Conservation (phyloP, 208 protist genomes). For the Trypanosoma brucei region DNA sequence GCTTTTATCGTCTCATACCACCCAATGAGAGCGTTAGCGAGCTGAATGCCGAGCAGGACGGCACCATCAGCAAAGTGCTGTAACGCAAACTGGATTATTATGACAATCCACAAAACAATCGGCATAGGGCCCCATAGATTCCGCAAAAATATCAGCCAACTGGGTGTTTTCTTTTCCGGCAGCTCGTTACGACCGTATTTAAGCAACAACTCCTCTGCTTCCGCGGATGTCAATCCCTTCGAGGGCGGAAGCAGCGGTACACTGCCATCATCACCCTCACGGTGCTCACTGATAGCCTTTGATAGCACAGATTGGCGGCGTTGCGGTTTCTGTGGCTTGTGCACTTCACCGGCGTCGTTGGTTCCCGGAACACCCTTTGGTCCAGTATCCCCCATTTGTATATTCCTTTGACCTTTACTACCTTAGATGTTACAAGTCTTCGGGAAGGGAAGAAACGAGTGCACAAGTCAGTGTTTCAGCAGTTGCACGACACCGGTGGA, state of each 20-base stretch:
- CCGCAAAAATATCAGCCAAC: conserved; percentile 75
- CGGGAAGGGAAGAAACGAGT: too few species aligned
- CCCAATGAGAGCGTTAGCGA: conserved; percentile 77
- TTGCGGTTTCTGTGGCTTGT: conserved; percentile 49
- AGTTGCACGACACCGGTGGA: too few species aligned
- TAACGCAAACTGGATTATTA: conserved; percentile 86
- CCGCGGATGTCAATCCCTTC: conserved; percentile 54
- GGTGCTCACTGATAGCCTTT: conserved; percentile 71
- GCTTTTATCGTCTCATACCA: conserved; percentile 93
- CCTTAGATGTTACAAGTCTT: too few species aligned
- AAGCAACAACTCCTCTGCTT: conserved; percentile 60
- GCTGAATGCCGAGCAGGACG: conserved; percentile 81
- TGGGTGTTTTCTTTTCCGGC: conserved; percentile 67
- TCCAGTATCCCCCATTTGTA: neutral
- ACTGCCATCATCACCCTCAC: conserved; percentile 14
- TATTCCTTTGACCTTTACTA: neutral
- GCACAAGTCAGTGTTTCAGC: too few species aligned
- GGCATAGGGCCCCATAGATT: conserved; percentile 86
- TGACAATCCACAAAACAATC: conserved; percentile 84
- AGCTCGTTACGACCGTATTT: conserved; percentile 75
- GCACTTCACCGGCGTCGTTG: conserved; percentile 22
- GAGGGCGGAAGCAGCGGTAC: conserved; percentile 22
- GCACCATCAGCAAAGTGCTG: conserved; percentile 83
- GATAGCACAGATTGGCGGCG: conserved; percentile 66
- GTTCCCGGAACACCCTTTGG: neutral